These are phyloP conservation scores for Colletotrichum eremochloae DNA, from an alignment of 2,329 filamentous ascomycete species.

Conservation along the genomic window DNA sequence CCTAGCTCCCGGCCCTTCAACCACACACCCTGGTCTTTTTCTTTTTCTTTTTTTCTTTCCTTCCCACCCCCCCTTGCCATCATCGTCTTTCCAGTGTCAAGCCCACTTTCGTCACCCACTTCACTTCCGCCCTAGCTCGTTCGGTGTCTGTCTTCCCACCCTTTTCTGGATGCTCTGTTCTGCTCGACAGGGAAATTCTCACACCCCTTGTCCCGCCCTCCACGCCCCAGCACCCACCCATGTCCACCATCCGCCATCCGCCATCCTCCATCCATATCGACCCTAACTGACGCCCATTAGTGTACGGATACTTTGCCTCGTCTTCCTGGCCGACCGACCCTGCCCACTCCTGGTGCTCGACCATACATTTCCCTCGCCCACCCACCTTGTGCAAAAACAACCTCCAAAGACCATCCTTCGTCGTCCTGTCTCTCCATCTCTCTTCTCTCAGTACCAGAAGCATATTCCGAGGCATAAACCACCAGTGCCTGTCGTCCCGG, in stretches of 20 bases:
- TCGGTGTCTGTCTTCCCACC: constrained; percentile 25
- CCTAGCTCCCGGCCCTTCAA: constrained; percentile 34
- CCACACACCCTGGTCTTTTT: constrained; percentile 6
- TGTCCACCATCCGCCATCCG: constrained; percentile 1
- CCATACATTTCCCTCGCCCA: constrained; percentile 39
- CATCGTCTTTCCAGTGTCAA: not conserved
- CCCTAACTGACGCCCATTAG: not conserved
- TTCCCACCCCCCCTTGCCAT: not conserved
- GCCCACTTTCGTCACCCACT: constrained; percentile 5
- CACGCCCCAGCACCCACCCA: not conserved
- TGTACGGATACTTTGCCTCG: not conserved
- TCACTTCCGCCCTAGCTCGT: constrained; percentile 18
- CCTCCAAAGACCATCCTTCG: constrained; percentile 27
- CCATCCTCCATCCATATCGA: not conserved
- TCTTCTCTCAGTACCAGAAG: not conserved
- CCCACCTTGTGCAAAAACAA: constrained; percentile 29
- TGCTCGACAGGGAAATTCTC: not conserved
- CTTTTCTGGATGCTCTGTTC: not conserved
- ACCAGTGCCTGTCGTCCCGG: constrained; percentile 9
- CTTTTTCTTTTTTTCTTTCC: not conserved
- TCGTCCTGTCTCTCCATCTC: constrained; percentile 20
- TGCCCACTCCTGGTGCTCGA: constrained; percentile 1
- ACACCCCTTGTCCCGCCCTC: constrained; percentile 1
- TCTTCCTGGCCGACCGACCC: constrained; percentile 7
- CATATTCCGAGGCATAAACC: constrained; percentile 8